A percentile compares a stretch with the other conserved stretches of the same genome.
Evolutionary conservation across 2,329 filamentous ascomycete genomes (phyloP).

Genomic region (Diaporthe aspalathi): DNA sequence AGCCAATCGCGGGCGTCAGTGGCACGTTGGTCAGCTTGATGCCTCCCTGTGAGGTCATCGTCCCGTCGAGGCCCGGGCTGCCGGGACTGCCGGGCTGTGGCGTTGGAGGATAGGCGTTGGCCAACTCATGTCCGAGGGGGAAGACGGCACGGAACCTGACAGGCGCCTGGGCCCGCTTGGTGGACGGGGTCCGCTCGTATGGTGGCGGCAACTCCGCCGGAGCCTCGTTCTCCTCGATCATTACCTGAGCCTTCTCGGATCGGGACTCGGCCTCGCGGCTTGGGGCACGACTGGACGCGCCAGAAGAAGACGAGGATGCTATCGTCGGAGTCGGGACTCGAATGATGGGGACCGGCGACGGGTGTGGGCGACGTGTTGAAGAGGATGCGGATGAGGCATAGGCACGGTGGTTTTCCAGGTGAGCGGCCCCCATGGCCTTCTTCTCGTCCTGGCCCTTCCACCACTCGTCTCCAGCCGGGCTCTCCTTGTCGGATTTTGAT

Average conservation of each 20-base stretch:
- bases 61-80: conserved; percentile 71
- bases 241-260: conserved; percentile 53
- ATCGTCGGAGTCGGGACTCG: conserved; percentile 41
- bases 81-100: conserved; percentile 73
- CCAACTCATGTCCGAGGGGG: conserved; percentile 63
- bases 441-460: conserved; percentile 50
- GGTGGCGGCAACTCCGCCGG: conserved; percentile 63
- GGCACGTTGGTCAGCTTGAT: conserved; percentile 71
- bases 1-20: conserved; percentile 55
- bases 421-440: conserved; percentile 29
- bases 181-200: conserved; percentile 60
- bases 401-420: conserved; percentile 38
- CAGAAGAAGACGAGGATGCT: conserved; percentile 46
- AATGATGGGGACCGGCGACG: conserved; percentile 38
- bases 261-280: conserved; percentile 43
- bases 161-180: conserved; percentile 51
- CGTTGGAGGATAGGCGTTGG: conserved; percentile 63
- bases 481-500: conserved; percentile 45
- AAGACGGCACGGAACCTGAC: conserved; percentile 69
- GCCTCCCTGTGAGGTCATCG: conserved; percentile 71
- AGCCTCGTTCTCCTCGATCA: conserved; percentile 52
- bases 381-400: conserved; percentile 38
- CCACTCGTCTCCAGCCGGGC: conserved; percentile 50
- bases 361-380: conserved; percentile 37
- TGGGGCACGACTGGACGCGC: conserved; percentile 37